Evolutionary conservation across 2,329 filamentous ascomycete genomes (phyloP).

Genomic region (Fusarium vanettenii): DNA sequence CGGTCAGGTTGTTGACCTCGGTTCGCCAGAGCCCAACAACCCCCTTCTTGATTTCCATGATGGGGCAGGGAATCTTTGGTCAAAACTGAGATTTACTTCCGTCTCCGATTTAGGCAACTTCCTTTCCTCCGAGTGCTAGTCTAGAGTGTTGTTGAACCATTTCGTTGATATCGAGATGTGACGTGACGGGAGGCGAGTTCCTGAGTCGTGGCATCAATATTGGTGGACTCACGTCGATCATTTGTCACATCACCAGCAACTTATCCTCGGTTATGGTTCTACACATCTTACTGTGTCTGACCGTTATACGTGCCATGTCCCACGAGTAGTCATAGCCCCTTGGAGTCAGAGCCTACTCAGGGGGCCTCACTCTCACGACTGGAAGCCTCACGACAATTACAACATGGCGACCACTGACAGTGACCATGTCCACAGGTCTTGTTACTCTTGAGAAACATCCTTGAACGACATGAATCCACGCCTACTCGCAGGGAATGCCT

Average conservation of each 20-base stretch:
- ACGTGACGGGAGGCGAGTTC: constrained; percentile 11
- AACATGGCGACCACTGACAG: background rate
- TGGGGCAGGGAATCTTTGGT: background rate
- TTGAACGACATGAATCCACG: background rate
- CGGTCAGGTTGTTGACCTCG: constrained; percentile 34
- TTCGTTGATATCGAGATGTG: constrained; percentile 11
- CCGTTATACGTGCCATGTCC: background rate
- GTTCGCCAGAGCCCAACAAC: constrained; percentile 8
- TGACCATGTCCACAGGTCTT: background rate
- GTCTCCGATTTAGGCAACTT: constrained; percentile 30
- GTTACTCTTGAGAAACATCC: background rate
- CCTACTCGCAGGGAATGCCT: constrained; percentile 3
- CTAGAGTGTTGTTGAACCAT: constrained; percentile 7
- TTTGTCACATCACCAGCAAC: background rate
- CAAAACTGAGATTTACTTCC: constrained; percentile 7
- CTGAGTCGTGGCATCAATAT: constrained; percentile 3
- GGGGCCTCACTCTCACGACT: background rate
- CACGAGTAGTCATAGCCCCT: background rate
- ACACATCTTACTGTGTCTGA: background rate
- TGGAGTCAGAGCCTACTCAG: background rate
- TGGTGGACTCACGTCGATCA: constrained; percentile 8
- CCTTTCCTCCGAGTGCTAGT: constrained; percentile 35
- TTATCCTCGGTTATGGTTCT: constrained; percentile 29
- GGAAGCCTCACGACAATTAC: background rate
- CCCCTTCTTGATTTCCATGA: constrained; percentile 7